Base-by-base conservation (phyloP, 106 monocot species). In the Phalaenopsis aphrodite region DNA sequence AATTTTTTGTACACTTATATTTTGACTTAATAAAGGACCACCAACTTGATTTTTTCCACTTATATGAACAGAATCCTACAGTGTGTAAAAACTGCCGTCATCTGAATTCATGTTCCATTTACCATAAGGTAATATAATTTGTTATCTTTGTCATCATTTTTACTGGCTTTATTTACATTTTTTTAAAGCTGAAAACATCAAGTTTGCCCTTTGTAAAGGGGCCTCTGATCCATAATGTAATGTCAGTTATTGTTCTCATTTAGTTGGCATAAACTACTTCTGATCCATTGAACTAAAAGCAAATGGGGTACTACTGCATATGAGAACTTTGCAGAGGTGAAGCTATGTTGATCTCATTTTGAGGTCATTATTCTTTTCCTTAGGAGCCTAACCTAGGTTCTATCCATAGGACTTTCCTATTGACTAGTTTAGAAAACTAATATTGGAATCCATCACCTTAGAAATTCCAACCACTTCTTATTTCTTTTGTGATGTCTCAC, bases 71-170 rank as follows among this genome's bases (percentile, higher is more conserved):
- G 98, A 94, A 81, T 80, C 78, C 74, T 71, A 45, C 81, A 39
- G 84, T 93, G 67, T 99, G 98, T 82, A 93, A 79, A 82, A 79
- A 85, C 43, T 99, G 98, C 81, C 94, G 98, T 18, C 98, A 99
- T 80, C 86, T 99, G 66, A 90, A 84, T 78, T 75, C 68, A 16
- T 99, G 98, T 79, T 79, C 89, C 3, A 57, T 99, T 18, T 95
- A 95, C 84, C 98, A 99, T 74, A 95, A 95, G 98, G 98, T 94
- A 86, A 88, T 61, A 21, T 23, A 19, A 8, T 78, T 45, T 45
- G 16, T n/a, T 41, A 17, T 78, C 3, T 66, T 45, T 64, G 6
- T 74, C 2, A 19, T 74, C 36, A 74, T 74, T 69, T 57, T 42
- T 74, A 43, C 45, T 42, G 74, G 74, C 16, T 42, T 74, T 45